Evolutionary conservation across 1,284 basidiomycete genomes (phyloP).

Genomic region (Rhodotorula sp.): DNA sequence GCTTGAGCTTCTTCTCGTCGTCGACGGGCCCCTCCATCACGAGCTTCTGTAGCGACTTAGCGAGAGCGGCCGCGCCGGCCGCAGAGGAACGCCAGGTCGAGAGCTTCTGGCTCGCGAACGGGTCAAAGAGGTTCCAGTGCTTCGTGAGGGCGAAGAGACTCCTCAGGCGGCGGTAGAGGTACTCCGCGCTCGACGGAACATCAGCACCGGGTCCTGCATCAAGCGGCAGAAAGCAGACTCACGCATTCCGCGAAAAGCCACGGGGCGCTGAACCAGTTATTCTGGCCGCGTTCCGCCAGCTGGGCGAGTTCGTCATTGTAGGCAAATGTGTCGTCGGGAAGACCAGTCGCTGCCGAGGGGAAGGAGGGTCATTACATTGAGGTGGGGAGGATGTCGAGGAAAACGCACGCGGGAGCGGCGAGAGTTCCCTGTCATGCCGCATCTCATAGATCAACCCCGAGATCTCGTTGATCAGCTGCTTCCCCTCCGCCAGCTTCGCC

Average conservation of each 20-base stretch:
- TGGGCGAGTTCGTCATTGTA: conserved; percentile 72
- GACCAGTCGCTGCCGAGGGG: conserved; percentile 6
- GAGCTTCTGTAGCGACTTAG: conserved; percentile 29
- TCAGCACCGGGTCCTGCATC: too few species aligned
- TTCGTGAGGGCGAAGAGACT: conserved; percentile 68
- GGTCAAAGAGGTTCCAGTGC: conserved; percentile 78
- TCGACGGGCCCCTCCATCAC: conserved; percentile 47
- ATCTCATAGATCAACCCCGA: conserved; percentile 78
- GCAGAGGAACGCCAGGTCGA: conserved; percentile 75
- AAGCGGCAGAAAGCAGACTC: conserved; percentile 45
- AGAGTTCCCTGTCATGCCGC: conserved; percentile 71
- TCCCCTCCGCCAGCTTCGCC: conserved; percentile 64
- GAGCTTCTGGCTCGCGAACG: conserved; percentile 78
- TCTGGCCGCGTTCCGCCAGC: conserved; percentile 57
- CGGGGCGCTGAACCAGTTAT: conserved; percentile 86
- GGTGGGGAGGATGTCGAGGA: background rate
- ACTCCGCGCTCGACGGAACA: too few species aligned
- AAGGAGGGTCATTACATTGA: background rate
- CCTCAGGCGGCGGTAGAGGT: conserved; percentile 79
- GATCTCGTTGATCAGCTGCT: conserved; percentile 72
- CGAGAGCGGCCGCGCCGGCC: conserved; percentile 67
- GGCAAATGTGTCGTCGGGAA: conserved; percentile 57
- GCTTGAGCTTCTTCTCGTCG: conserved; percentile 56
- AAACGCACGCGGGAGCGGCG: conserved; percentile 49
- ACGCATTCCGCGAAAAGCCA: conserved; percentile 90